phyloP scores from a whole-genome alignment of 2,329 filamentous ascomycete genomes.

The Lachnellula hyalina region DNA sequence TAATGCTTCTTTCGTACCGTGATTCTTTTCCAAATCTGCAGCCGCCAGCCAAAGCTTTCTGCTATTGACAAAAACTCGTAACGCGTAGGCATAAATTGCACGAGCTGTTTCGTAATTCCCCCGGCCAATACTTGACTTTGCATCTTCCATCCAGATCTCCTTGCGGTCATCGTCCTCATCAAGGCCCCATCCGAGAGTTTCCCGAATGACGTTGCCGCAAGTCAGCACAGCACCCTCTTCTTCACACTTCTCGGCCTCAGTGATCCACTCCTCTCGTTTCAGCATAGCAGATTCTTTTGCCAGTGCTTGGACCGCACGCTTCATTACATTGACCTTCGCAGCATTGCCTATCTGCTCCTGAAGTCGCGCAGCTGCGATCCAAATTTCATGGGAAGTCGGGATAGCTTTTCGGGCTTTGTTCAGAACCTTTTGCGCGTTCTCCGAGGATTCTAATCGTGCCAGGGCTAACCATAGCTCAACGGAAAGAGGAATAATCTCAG shows the following conservation, averaged over 20 bases:
- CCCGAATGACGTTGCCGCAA: constrained; percentile 82
- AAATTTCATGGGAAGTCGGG: constrained; percentile 90
- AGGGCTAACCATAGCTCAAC: constrained; percentile 94
- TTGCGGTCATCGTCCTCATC: constrained; percentile 97
- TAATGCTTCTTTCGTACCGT: constrained; percentile 77
- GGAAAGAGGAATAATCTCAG: constrained; percentile 88
- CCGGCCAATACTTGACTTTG: constrained; percentile 71
- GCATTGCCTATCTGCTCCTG: constrained; percentile 82
- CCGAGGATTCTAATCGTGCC: constrained; percentile 79
- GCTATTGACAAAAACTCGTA: constrained; percentile 84
- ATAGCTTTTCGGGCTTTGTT: constrained; percentile 93
- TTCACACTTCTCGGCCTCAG: constrained; percentile 90
- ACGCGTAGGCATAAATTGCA: constrained; percentile 86
- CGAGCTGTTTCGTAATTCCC: constrained; percentile 85
- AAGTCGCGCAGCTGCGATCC: constrained; percentile 88
- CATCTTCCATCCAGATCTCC: constrained; percentile 94
- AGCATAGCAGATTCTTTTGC: constrained; percentile 93
- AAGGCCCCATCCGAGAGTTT: constrained; percentile 87
- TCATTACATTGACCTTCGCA: constrained; percentile 85
- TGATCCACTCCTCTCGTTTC: constrained; percentile 95
- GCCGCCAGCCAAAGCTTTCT: constrained; percentile 86
- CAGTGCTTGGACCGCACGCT: constrained; percentile 81
- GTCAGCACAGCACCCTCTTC: constrained; percentile 83
- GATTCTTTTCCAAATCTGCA: constrained; percentile 83
- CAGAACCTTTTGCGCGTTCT: constrained; percentile 90